phyloP scores from a whole-genome alignment of 495 filamentous ascomycete species.

The Pseudevernia furfuracea region DNA sequence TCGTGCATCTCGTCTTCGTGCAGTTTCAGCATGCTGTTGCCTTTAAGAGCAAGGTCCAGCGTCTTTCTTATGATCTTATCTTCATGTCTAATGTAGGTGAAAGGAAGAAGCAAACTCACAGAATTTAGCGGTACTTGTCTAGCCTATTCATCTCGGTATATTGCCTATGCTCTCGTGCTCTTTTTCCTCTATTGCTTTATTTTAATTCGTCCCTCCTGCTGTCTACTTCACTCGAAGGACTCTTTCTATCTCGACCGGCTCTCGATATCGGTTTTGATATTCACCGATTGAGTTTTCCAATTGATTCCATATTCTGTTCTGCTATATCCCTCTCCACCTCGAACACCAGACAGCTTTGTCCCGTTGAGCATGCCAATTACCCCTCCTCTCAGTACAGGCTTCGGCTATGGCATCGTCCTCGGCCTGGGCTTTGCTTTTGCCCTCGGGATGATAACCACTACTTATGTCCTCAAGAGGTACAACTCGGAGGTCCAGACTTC shows the following conservation, averaged over 20 bases:
- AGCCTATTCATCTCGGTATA: too few relatives aligned
- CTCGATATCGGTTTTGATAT: neutral
- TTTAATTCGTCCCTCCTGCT: neutral
- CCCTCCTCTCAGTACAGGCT: conserved; percentile 57
- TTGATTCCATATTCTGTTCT: neutral
- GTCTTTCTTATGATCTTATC: conserved; percentile 15
- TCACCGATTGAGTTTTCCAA: neutral
- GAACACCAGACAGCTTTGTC: neutral
- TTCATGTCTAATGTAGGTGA: neutral
- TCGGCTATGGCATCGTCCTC: conserved; percentile 78
- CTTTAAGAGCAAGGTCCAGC: conserved; percentile 3
- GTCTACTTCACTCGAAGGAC: neutral
- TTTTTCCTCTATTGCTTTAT: too few relatives aligned
- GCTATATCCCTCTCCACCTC: neutral
- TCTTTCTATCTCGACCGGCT: neutral
- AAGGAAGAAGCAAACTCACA: neutral
- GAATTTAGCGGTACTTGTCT: too few relatives aligned
- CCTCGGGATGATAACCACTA: conserved; percentile 70
- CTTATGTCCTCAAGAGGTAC: conserved; percentile 74
- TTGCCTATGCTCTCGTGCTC: neutral
- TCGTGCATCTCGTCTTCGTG: neutral
- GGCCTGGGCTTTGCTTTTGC: conserved; percentile 75
- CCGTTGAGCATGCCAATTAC: conserved; percentile 21
- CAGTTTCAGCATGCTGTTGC: neutral
- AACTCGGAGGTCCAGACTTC: conserved; percentile 93